These are phyloP conservation scores for Jacaranda mimosifolia DNA, from an alignment of 257 asterid species.

Conservation along the genomic window DNA sequence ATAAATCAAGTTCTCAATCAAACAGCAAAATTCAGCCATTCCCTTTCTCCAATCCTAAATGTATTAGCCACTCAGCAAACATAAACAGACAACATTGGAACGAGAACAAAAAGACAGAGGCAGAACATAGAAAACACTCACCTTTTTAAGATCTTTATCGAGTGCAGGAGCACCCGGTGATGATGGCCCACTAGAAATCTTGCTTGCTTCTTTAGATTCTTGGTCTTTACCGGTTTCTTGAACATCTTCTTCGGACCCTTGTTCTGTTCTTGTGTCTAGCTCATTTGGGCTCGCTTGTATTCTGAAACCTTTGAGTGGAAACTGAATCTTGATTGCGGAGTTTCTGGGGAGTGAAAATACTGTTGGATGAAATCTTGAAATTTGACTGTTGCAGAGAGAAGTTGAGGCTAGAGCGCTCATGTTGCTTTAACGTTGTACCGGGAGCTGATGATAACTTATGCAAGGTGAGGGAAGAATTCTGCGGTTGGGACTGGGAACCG, in stretches of 20 bases:
- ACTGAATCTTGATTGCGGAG: constrained; percentile 19
- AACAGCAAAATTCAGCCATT: neutral
- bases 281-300: constrained; percentile 64
- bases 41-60: neutral
- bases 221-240: constrained; percentile 40
- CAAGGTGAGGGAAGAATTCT: constrained; percentile 15
- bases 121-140: constrained; percentile 16
- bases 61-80: neutral
- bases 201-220: constrained; percentile 36
- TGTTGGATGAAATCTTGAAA: constrained; percentile 32
- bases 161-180: constrained; percentile 41
- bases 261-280: constrained; percentile 43
- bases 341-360: constrained; percentile 27
- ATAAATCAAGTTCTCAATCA: neutral
- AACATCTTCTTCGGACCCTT: constrained; percentile 38
- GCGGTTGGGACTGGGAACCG: constrained; percentile 16
- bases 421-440: constrained; percentile 21
- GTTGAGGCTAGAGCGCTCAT: constrained; percentile 54
- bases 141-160: constrained; percentile 88
- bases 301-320: constrained; percentile 45
- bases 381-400: constrained; percentile 42
- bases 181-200: constrained; percentile 44
- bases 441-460: constrained; percentile 40
- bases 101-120: neutral
- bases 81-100: neutral